These are phyloP conservation scores for Glomus cerebriforme DNA, from an alignment of 192 early-diverging fungal species.

Conservation along the genomic window DNA sequence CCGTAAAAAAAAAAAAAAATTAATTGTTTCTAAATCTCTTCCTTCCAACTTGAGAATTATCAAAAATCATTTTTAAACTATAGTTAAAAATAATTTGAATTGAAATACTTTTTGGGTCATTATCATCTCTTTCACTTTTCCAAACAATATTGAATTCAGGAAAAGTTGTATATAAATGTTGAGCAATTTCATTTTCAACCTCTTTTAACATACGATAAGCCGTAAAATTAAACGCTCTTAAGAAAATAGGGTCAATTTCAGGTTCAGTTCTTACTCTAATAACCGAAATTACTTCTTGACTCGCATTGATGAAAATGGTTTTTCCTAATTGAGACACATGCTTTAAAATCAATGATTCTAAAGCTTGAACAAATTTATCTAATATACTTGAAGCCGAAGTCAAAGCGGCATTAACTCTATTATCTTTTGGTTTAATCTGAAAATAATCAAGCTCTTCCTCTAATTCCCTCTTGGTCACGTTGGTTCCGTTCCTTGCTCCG, in stretches of 20 bases:
- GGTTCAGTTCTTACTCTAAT: background rate
- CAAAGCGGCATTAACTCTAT: background rate
- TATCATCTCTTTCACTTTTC: background rate
- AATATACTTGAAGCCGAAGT: background rate
- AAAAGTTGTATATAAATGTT: constrained; percentile 6
- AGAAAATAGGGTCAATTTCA: background rate
- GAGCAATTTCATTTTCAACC: background rate
- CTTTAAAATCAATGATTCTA: background rate
- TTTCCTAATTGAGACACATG: background rate
- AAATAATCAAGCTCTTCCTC: constrained; percentile 10
- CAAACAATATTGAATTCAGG: background rate
- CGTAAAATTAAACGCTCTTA: background rate
- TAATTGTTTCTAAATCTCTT: background rate
- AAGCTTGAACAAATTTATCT: background rate
- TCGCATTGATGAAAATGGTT: background rate
- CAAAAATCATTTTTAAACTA: background rate
- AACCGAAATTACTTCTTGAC: background rate
- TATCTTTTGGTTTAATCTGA: background rate
- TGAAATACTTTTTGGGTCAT: background rate
- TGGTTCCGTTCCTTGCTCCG: background rate
- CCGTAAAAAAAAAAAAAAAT: too few species aligned
- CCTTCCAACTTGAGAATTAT: background rate
- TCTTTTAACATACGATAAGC: background rate
- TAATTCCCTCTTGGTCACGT: background rate
- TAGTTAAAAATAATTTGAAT: background rate